These are phyloP conservation scores for Venturia nashicola DNA, from an alignment of 2,329 filamentous ascomycete species.

Conservation along the genomic window DNA sequence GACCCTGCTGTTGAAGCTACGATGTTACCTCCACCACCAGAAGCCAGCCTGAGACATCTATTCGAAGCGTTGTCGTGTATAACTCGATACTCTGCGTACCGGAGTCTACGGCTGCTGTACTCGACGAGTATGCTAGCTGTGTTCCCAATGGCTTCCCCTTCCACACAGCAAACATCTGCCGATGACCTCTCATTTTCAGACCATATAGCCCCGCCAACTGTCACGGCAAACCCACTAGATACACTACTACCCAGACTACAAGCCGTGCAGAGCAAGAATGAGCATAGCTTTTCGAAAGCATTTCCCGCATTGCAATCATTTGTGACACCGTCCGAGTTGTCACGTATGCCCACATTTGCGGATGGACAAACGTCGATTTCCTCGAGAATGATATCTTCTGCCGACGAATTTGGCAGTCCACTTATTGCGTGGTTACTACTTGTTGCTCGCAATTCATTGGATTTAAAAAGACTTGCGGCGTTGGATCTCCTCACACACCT, in stretches of 20 bases:
- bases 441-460: constrained; percentile 29
- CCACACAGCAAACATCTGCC: not conserved
- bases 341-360: constrained; percentile 2
- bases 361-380: constrained; percentile 4
- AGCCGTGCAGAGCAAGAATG: constrained; percentile 24
- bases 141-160: constrained; percentile 13
- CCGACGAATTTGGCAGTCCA: constrained; percentile 33
- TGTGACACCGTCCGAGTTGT: not conserved
- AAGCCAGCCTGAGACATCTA: constrained; percentile 47
- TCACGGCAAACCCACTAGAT: constrained; percentile 9
- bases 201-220: not conserved
- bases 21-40: constrained; percentile 6
- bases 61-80: constrained; percentile 68
- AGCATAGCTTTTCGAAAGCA: constrained; percentile 25
- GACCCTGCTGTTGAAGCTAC: not conserved
- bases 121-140: constrained; percentile 24
- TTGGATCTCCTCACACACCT: constrained; percentile 24
- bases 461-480: constrained; percentile 28
- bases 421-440: constrained; percentile 36
- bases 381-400: constrained; percentile 11
- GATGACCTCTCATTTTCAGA: not conserved
- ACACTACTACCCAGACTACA: constrained; percentile 26
- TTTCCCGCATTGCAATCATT: constrained; percentile 30
- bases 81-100: constrained; percentile 65
- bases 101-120: constrained; percentile 50